These are phyloP conservation scores for Naganishia sp. DNA, from an alignment of 1,284 basidiomycete genomes.

Conservation along the genomic window DNA sequence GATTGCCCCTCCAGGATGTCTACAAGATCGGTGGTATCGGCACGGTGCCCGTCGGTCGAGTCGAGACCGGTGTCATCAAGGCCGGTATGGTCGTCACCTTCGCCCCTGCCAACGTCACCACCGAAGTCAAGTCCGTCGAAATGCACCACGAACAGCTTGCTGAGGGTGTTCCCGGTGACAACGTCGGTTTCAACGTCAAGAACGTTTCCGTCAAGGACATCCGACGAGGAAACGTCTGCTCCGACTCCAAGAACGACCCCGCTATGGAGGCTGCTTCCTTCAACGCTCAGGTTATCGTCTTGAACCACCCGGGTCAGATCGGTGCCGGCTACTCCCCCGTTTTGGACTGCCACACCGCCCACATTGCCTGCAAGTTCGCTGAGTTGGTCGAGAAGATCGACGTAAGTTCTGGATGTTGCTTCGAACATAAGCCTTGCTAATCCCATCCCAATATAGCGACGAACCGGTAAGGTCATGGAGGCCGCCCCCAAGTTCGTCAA, in stretches of 20 bases:
- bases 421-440: background rate
- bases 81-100: constrained; percentile 99
- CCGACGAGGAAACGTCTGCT: constrained; percentile 97
- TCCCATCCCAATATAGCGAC: constrained; percentile 46
- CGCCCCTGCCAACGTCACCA: constrained; percentile 96
- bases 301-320: constrained; percentile 99
- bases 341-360: constrained; percentile 99
- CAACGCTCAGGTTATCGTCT: constrained; percentile 99
- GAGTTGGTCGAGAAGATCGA: constrained; percentile 99
- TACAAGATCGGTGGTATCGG: constrained; percentile 99
- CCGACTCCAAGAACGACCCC: constrained; percentile 99
- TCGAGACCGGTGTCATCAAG: constrained; percentile 99
- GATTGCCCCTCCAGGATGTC: constrained; percentile 99
- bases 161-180: constrained; percentile 96
- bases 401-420: constrained; percentile 55
- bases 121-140: constrained; percentile 99
- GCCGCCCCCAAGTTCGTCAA: constrained; percentile 92
- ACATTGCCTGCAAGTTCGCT: constrained; percentile 99
- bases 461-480: constrained; percentile 92
- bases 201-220: constrained; percentile 99
- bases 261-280: constrained; percentile 99
- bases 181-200: constrained; percentile 77
- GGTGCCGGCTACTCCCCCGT: constrained; percentile 85
- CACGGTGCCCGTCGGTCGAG: constrained; percentile 99
- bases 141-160: constrained; percentile 99